These are phyloP conservation scores for Mucor racemosus DNA, from an alignment of 371 early-diverging fungal genomes.

Conservation along the genomic window DNA sequence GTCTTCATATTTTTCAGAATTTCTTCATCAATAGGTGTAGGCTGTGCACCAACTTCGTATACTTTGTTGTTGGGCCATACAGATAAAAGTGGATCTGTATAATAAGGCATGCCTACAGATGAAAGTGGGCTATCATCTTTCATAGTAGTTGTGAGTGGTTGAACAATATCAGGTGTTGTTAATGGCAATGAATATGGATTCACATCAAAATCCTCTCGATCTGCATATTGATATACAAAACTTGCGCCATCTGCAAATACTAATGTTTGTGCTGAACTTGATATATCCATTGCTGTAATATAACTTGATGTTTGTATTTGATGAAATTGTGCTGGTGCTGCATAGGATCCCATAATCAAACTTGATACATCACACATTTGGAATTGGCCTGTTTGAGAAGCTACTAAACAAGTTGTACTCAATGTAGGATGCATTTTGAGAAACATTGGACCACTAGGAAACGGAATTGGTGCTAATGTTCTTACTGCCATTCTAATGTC, in stretches of 20 bases:
- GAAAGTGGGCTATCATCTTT: slow-evolving; percentile 78
- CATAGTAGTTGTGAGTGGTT: slow-evolving; percentile 53
- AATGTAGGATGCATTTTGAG: slow-evolving; percentile 78
- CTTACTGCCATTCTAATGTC: slow-evolving; percentile 78
- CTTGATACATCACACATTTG: slow-evolving; percentile 78
- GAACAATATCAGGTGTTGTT: slow-evolving; percentile 62
- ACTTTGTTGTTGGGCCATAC: slow-evolving; percentile 70
- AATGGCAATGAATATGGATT: slow-evolving; percentile 72
- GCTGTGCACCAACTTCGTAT: slow-evolving; percentile 72
- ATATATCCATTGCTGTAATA: slow-evolving; percentile 73
- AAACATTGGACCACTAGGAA: slow-evolving; percentile 71
- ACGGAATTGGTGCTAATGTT: slow-evolving; percentile 75
- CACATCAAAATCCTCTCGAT: slow-evolving; percentile 65
- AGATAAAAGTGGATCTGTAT: slow-evolving; percentile 75
- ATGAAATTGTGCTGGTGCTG: slow-evolving; percentile 67
- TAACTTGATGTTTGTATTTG: slow-evolving; percentile 71
- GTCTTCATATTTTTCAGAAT: slow-evolving; percentile 80
- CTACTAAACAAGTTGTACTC: slow-evolving; percentile 68
- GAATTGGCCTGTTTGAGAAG: slow-evolving; percentile 72
- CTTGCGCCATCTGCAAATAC: slow-evolving; percentile 76
- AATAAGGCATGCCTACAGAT: slow-evolving; percentile 81
- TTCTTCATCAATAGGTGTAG: slow-evolving; percentile 73
- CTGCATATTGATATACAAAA: slow-evolving; percentile 70
- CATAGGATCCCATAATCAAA: slow-evolving; percentile 51
- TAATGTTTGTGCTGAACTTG: slow-evolving; percentile 75